Percentiles rank a stretch among this genome's conserved stretches.
Evolutionary conservation across 2,329 filamentous ascomycete genomes (phyloP).

Genomic region (Colletotrichum coccodes): DNA sequence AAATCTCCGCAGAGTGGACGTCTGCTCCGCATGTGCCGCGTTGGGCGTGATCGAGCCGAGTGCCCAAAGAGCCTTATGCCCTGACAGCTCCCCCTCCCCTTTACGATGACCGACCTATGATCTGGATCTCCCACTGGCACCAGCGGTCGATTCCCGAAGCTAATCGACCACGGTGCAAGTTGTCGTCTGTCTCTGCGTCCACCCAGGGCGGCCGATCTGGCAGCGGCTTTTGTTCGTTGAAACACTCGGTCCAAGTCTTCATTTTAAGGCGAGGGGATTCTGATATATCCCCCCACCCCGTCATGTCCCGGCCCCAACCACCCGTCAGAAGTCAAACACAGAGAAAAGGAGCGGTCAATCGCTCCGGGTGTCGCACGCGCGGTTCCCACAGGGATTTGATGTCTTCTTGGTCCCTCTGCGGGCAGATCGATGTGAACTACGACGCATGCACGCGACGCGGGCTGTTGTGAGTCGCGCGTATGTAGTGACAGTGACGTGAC

Average conservation of each 20-base stretch:
- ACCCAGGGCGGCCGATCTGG: slow-evolving; percentile 4
- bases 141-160: neutral
- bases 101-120: slow-evolving; percentile 16
- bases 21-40: slow-evolving; percentile 22
- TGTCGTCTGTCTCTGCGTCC: neutral
- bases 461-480: slow-evolving; percentile 10
- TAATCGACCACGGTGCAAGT: neutral
- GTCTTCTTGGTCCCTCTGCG: neutral
- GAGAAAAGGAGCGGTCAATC: slow-evolving; percentile 27
- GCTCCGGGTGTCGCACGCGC: neutral
- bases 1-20: slow-evolving; percentile 14
- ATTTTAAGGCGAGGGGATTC: slow-evolving; percentile 23
- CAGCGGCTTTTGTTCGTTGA: slow-evolving; percentile 25
- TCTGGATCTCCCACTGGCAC: slow-evolving; percentile 15
- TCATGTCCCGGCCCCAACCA: slow-evolving; percentile 14
- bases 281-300: slow-evolving; percentile 25
- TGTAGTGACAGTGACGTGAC: slow-evolving; percentile 26
- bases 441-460: slow-evolving; percentile 7
- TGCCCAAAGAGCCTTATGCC: neutral
- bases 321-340: slow-evolving; percentile 7
- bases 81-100: neutral
- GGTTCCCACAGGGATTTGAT: slow-evolving; percentile 2
- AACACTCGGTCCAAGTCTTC: slow-evolving; percentile 21
- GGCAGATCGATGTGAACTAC: slow-evolving; percentile 8
- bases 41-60: slow-evolving; percentile 12